phyloP scores from a whole-genome alignment of 257 asterid species.

The Nicotiana noctiflora region DNA sequence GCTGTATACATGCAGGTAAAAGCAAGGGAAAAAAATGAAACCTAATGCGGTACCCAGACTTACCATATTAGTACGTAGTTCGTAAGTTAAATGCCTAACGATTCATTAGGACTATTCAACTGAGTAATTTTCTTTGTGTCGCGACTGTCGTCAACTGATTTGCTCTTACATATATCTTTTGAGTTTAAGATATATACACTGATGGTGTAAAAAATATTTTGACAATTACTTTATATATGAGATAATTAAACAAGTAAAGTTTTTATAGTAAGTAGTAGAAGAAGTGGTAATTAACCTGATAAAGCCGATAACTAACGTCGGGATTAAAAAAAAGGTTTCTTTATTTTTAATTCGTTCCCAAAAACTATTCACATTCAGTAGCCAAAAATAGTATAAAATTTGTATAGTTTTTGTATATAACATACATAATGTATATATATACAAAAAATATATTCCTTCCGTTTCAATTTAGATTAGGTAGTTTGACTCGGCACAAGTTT shows the following conservation, averaged over 20 bases:
- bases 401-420: too few relatives aligned
- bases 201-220: background rate
- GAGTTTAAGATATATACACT: background rate
- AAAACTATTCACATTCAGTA: too few relatives aligned
- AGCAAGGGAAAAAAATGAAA: background rate
- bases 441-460: too few relatives aligned
- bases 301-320: too few relatives aligned
- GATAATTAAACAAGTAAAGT: background rate
- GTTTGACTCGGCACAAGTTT: too few relatives aligned
- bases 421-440: too few relatives aligned
- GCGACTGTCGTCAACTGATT: background rate
- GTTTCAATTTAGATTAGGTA: too few relatives aligned
- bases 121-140: background rate
- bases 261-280: background rate
- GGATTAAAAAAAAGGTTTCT: too few relatives aligned
- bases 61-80: background rate
- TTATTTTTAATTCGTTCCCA: too few relatives aligned
- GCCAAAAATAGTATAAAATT: too few relatives aligned
- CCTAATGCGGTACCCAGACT: background rate
- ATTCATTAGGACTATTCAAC: background rate
- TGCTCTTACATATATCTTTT: background rate
- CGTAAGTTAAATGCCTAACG: background rate
- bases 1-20: constrained; percentile 1
- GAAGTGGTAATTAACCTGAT: too few relatives aligned
- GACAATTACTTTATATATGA: background rate